phyloP scores from a whole-genome alignment of 495 filamentous ascomycete species.

The Tuber calosporum region DNA sequence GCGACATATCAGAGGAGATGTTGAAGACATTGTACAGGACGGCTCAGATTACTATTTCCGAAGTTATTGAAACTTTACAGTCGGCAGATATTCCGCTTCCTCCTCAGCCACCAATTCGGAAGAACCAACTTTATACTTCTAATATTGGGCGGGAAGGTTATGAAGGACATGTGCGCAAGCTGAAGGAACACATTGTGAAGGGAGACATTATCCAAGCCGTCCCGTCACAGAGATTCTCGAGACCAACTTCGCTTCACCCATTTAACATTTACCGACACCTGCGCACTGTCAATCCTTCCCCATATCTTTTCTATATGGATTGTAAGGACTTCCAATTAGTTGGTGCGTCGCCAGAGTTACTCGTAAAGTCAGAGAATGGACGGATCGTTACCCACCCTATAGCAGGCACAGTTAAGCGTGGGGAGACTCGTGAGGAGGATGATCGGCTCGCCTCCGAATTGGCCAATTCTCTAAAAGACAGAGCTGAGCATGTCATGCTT shows the following conservation, averaged over 20 bases:
- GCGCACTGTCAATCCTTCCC: slow-evolving; percentile 89
- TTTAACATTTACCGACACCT: slow-evolving; percentile 98
- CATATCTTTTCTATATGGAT: slow-evolving; percentile 92
- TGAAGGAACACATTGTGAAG: slow-evolving; percentile 80
- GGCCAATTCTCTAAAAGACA: slow-evolving; percentile 74
- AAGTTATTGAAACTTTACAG: slow-evolving; percentile 61
- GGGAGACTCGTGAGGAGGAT: slow-evolving; percentile 72
- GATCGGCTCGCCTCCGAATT: slow-evolving; percentile 70
- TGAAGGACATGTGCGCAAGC: slow-evolving; percentile 67
- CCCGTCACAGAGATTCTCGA: slow-evolving; percentile 83
- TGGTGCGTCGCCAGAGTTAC: slow-evolving; percentile 84
- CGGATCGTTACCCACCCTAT: slow-evolving; percentile 95
- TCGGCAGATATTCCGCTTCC: slow-evolving; percentile 70
- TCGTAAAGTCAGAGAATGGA: slow-evolving; percentile 81
- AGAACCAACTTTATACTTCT: slow-evolving; percentile 71
- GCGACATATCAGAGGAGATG: slow-evolving; percentile 47
- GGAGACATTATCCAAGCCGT: slow-evolving; percentile 98
- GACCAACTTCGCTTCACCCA: slow-evolving; percentile 82
- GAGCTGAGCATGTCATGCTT: slow-evolving; percentile 97
- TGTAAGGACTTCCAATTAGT: slow-evolving; percentile 90
- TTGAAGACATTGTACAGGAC: slow-evolving; percentile 57
- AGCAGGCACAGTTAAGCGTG: slow-evolving; percentile 86
- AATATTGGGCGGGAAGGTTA: slow-evolving; percentile 88
- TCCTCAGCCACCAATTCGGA: slow-evolving; percentile 61
- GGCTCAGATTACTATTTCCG: slow-evolving; percentile 56